These are phyloP conservation scores for Biscutella laevigata DNA, from an alignment of 441 rosid genomes.

Conservation along the genomic window DNA sequence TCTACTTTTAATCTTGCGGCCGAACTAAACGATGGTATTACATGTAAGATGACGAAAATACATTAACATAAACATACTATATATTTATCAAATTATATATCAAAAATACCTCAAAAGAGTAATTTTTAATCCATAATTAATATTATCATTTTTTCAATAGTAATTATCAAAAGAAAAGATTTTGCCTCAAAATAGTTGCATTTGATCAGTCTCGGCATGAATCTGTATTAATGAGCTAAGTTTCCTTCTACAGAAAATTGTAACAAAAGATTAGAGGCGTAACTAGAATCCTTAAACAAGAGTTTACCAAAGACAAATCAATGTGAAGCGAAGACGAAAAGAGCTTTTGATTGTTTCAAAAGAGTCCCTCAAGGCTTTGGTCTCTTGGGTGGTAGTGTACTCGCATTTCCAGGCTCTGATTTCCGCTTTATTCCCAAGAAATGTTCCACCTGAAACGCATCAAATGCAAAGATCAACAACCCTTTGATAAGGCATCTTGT, in stretches of 20 bases:
- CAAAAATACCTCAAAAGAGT: no score
- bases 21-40: neutral
- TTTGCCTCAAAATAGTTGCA: neutral
- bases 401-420: conserved; percentile 41
- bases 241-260: conserved; percentile 8
- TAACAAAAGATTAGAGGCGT: conserved; percentile 7
- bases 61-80: no score
- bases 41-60: no score
- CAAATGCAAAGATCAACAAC: conserved; percentile 11
- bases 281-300: conserved; percentile 5
- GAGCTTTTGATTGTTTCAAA: neutral
- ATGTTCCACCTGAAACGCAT: conserved; percentile 68
- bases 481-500: neutral
- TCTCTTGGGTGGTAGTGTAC: conserved; percentile 44
- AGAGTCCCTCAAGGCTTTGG: conserved; percentile 37
- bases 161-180: no score
- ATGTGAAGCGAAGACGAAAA: conserved; percentile 8
- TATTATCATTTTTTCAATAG: no score
- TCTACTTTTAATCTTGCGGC: conserved; percentile 9
- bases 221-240: neutral
- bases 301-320: conserved; percentile 5
- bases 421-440: conserved; percentile 89
- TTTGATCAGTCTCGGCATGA: conserved; percentile 11
- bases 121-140: no score
- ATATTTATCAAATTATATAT: no score